Evolutionary conservation across 495 filamentous ascomycete species (phyloP).

Genomic region (Podospora sp.): DNA sequence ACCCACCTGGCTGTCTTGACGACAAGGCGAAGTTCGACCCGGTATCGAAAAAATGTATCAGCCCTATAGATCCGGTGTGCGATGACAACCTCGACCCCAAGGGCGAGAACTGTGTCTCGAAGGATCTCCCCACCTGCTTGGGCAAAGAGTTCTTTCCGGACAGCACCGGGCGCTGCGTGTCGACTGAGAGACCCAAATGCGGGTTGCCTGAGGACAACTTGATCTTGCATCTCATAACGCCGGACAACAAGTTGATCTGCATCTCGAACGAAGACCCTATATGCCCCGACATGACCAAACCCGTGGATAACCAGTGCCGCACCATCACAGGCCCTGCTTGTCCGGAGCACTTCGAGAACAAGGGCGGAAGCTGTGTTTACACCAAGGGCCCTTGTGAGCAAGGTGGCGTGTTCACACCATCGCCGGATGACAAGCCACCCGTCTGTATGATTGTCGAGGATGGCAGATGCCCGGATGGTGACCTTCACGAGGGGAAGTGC

Average conservation of each 20-base stretch:
- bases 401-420: not conserved
- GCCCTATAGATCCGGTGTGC: not conserved
- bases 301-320: not conserved
- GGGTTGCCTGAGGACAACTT: not conserved
- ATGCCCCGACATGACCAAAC: not conserved
- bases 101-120: not conserved
- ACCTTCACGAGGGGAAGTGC: not conserved
- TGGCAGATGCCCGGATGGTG: not conserved
- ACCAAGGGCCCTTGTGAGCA: not conserved
- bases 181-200: not conserved
- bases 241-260: not conserved
- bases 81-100: not conserved
- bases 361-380: not conserved
- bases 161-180: not conserved
- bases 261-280: not conserved
- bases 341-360: not conserved
- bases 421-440: not conserved
- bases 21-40: not conserved
- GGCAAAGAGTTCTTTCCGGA: not conserved
- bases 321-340: not conserved
- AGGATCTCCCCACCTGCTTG: not conserved
- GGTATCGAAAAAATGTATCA: not conserved
- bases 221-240: not conserved
- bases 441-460: not conserved
- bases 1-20: not conserved